Evolutionary conservation across 2,329 filamentous ascomycete species (phyloP).

Genomic region (Trichoderma afroharzianum): DNA sequence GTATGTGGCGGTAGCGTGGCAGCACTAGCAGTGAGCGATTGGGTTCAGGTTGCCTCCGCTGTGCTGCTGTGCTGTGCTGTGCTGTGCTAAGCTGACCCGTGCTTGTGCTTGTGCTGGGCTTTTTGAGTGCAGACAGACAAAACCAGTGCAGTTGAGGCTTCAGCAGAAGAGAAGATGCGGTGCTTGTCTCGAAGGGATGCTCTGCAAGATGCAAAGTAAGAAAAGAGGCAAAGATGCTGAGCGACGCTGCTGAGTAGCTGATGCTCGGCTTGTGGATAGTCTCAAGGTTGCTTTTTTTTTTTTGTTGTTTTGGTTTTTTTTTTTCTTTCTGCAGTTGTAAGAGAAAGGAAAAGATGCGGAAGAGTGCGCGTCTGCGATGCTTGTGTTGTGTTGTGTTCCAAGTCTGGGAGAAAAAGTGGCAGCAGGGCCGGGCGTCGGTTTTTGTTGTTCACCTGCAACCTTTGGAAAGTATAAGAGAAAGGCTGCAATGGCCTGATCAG

Average conservation of each 20-base stretch:
- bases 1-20: background rate
- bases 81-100: too few species aligned
- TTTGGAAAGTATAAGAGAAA: background rate
- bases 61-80: background rate
- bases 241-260: slow-evolving; percentile 5
- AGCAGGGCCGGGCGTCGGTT: background rate
- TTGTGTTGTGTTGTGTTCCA: background rate
- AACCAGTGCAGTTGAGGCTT: too few species aligned
- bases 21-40: slow-evolving; percentile 3
- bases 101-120: background rate
- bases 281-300: background rate
- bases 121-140: background rate
- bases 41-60: background rate
- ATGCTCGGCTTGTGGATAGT: slow-evolving; percentile 8
- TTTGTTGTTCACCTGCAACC: too few species aligned
- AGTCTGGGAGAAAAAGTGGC: background rate
- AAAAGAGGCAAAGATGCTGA: slow-evolving; percentile 5
- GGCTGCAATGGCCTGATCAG: background rate
- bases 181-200: background rate
- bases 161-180: background rate
- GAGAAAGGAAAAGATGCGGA: background rate
- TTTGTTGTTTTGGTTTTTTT: background rate
- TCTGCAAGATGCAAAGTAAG: background rate
- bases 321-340: background rate
- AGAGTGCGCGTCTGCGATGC: background rate